A percentile compares a stretch with the other conserved stretches of the same genome.
Conservation (phyloP, 805 yeast species). For the Saturnispora quitensis region DNA sequence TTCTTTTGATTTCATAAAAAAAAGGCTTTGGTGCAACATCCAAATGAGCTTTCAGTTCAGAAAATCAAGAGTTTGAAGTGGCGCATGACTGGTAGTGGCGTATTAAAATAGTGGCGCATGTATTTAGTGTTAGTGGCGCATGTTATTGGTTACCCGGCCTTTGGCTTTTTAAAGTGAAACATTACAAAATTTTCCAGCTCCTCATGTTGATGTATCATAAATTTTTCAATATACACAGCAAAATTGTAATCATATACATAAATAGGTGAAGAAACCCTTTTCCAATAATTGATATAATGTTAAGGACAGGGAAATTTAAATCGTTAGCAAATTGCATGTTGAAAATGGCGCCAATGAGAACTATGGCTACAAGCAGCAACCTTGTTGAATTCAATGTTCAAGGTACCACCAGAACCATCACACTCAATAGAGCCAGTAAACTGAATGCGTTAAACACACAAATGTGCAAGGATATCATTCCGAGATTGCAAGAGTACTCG, state of each 20-base stretch:
- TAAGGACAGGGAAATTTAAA: not conserved
- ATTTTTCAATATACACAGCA: not conserved
- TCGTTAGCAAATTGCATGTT: not conserved
- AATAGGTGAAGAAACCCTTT: not conserved
- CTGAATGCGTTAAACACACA: constrained; percentile 74
- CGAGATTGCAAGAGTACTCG: constrained; percentile 68
- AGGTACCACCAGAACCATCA: constrained; percentile 61
- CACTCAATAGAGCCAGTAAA: constrained; percentile 72
- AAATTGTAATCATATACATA: not conserved
- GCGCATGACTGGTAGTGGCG: not conserved
- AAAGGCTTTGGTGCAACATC: too few relatives aligned
- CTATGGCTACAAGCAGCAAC: constrained; percentile 16
- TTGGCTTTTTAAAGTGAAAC: not conserved
- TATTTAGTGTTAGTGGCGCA: not conserved
- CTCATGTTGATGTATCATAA: not conserved
- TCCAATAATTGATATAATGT: not conserved
- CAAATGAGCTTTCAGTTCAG: not conserved
- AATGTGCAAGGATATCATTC: constrained; percentile 66
- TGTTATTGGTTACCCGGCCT: not conserved
- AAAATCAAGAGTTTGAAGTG: not conserved
- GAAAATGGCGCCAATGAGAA: constrained; percentile 7
- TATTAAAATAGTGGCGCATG: not conserved
- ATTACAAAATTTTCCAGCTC: not conserved
- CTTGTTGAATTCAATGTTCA: constrained; percentile 51
- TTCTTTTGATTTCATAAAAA: too few relatives aligned